Evolutionary conservation across 306 rosid genomes (phyloP).

Genomic region (Corylus americana): DNA sequence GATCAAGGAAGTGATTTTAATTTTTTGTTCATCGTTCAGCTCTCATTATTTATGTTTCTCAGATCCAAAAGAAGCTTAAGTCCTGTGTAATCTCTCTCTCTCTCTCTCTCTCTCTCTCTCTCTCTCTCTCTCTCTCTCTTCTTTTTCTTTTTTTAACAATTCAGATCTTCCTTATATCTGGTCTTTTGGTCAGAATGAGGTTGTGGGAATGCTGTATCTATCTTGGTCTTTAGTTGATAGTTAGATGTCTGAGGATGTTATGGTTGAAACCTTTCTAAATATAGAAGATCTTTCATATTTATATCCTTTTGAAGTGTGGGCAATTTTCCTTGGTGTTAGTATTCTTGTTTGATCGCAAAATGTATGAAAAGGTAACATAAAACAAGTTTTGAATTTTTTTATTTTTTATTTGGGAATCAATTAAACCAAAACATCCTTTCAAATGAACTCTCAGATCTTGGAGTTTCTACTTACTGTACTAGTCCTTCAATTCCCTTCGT

Average conservation of each 20-base stretch:
- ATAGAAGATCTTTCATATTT: background rate
- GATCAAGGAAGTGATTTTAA: conserved; percentile 1
- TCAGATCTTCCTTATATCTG: conserved; percentile 49
- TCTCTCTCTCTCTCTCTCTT: background rate
- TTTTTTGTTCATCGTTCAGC: background rate
- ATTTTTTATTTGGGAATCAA: background rate
- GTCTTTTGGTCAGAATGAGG: conserved; percentile 5
- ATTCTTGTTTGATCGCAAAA: conserved; percentile 1
- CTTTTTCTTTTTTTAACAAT: background rate
- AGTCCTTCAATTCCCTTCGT: conserved; percentile 7
- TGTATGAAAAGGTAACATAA: background rate
- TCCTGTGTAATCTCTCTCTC: background rate
- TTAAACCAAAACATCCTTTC: background rate
- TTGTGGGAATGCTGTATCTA: background rate
- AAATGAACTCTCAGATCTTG: conserved; percentile 1
- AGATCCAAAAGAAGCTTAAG: conserved; percentile 36
- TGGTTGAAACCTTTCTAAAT: conserved; percentile 16
- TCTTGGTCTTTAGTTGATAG: background rate
- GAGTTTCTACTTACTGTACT: background rate
- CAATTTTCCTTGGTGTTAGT: background rate
- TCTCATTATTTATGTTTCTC: background rate
- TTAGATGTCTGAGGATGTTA: conserved; percentile 8
- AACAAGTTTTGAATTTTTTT: background rate
- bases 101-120: background rate
- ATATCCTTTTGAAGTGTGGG: background rate